Evolutionary conservation across 352 stramenopile genomes (phyloP), one percentile per base, ranked within the genome.

Genomic region (Phytopythium ostracodes): DNA sequence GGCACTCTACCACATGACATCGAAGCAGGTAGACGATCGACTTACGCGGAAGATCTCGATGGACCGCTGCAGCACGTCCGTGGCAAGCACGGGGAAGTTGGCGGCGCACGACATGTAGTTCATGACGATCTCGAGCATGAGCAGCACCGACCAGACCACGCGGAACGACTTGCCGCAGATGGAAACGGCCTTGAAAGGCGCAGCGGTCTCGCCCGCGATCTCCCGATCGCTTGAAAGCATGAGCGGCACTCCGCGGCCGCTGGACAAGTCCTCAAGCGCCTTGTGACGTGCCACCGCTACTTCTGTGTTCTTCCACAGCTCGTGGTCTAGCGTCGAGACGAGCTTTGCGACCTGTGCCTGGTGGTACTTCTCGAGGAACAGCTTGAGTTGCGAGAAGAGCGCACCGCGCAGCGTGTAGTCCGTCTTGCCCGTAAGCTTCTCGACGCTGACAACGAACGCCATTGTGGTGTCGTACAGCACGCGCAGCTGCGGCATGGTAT

Each of bases 51-150:
- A 90, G 55, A 96, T 91, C 69, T 99, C 94, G 25, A 96, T 90
- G 40, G 96, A 92, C 55, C 97, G 95, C 52, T 96, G 90, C 24
- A 98, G 80, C 33, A 98, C 90, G 68, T 98, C 96, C 1, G 91
- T 96, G n/a, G 96, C 92, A 24, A 98, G 75, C 11, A 95, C 91
- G 50, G 94, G 91, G 65, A 98, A 98, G 73, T 98, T 96, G 57
- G 89, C 84, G 20, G 94, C 92, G 62, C 89, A 96, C 12, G 86
- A 91, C 69, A 99, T 87, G 77, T 98, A 97, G 65, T 93, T 97
- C 86, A 98, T 97, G 44, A 98, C 77, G 68, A 98, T 98, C 77
- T 98, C 93, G 35, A 99, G 77, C 77, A 98, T 93, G 24, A 98
- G 65, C 15, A 99, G 77, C 54, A 96, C 96, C 8, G 89, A 98